Percentiles rank a stretch among this genome's conserved stretches.
Conservation (phyloP, 441 rosid genomes). For the Corymbia calophylla region DNA sequence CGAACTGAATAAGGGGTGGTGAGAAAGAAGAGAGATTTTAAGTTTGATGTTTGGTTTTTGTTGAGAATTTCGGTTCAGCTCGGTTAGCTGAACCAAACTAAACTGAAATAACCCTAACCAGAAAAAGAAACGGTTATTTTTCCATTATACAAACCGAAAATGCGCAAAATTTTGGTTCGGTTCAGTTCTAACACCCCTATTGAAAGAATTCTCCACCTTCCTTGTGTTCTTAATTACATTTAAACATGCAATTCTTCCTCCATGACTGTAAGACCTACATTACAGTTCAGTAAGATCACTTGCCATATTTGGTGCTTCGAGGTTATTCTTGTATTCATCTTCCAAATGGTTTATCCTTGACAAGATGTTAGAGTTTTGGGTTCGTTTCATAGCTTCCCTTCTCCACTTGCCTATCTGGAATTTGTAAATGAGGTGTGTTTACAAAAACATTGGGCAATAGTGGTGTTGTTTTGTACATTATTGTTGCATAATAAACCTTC, state of each 20-base stretch:
- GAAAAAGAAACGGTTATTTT: no score
- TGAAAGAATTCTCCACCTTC: not conserved
- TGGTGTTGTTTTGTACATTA: not conserved
- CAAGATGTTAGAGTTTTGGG: not conserved
- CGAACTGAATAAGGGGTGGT: no score
- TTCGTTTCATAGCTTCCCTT: not conserved
- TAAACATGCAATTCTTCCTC: not conserved
- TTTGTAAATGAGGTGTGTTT: not conserved
- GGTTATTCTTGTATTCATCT: not conserved
- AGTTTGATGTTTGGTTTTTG: no score
- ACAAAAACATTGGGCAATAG: not conserved
- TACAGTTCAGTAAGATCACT: not conserved
- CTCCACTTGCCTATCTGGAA: not conserved
- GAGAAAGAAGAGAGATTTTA: no score
- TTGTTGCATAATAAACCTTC: not conserved
- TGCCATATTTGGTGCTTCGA: not conserved
- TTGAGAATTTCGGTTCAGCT: no score
- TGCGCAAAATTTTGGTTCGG: no score
- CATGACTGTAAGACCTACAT: not conserved
- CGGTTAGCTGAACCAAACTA: no score
- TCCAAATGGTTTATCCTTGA: not conserved
- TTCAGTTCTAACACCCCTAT: no score
- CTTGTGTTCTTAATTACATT: not conserved
- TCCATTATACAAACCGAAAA: no score
- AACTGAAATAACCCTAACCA: no score